These are phyloP conservation scores for Akanthomyces uredinophilus DNA, from an alignment of 2,329 filamentous ascomycete genomes.

Conservation along the genomic window DNA sequence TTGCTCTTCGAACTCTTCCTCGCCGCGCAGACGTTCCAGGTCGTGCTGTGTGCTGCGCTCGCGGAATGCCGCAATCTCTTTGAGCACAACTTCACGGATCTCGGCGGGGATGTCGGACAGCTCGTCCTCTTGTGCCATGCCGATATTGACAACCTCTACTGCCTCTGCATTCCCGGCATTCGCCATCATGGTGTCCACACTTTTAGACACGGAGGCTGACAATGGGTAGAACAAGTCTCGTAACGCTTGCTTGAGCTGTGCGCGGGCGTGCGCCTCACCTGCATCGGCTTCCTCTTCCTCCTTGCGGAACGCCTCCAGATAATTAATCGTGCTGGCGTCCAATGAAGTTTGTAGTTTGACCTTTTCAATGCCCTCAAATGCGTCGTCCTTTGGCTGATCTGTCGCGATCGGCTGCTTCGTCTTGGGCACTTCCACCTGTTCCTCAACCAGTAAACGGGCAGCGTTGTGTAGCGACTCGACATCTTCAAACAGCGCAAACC, in stretches of 20 bases:
- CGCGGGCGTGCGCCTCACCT: slow-evolving; percentile 65
- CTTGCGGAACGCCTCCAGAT: slow-evolving; percentile 71
- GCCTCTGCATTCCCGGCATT: slow-evolving; percentile 58
- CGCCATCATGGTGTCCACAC: slow-evolving; percentile 66
- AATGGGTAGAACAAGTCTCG: slow-evolving; percentile 67
- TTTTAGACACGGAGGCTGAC: slow-evolving; percentile 45
- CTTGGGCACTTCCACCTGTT: slow-evolving; percentile 76
- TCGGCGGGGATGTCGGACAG: slow-evolving; percentile 92
- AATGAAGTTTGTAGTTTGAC: slow-evolving; percentile 67
- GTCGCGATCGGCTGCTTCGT: slow-evolving; percentile 61
- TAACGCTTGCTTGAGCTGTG: slow-evolving; percentile 62
- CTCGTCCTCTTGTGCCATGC: slow-evolving; percentile 83
- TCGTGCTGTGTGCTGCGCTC: slow-evolving; percentile 87
- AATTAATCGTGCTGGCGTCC: slow-evolving; percentile 77
- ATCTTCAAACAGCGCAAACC: slow-evolving; percentile 94
- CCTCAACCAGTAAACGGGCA: slow-evolving; percentile 74
- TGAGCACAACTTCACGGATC: slow-evolving; percentile 90
- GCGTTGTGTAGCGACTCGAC: slow-evolving; percentile 80
- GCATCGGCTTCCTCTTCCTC: slow-evolving; percentile 58
- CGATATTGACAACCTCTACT: slow-evolving; percentile 85
- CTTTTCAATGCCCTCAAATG: slow-evolving; percentile 58
- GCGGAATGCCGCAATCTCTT: slow-evolving; percentile 89
- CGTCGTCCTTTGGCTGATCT: slow-evolving; percentile 38
- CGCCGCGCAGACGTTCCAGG: slow-evolving; percentile 76
- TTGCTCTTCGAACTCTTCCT: slow-evolving; percentile 87